Evolutionary conservation across 306 rosid genomes (phyloP).

Genomic region (Citrullus amarus): DNA sequence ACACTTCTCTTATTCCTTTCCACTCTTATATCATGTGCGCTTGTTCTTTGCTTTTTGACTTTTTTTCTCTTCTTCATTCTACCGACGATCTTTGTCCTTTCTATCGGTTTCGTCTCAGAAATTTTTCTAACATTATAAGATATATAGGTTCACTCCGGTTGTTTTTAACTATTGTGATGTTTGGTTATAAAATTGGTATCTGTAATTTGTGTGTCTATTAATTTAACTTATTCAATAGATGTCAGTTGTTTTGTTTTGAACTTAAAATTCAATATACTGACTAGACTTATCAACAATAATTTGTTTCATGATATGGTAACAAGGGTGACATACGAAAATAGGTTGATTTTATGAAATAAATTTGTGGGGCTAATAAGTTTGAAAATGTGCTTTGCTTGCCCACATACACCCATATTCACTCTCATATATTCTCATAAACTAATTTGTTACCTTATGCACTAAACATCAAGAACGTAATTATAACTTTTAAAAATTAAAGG

Average conservation of each 20-base stretch:
- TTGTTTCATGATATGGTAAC: neutral
- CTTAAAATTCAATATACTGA: no score
- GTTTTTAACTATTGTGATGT: no score
- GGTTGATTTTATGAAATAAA: neutral
- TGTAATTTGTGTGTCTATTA: neutral
- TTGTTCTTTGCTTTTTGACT: neutral
- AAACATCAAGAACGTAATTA: no score
- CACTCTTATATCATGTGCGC: neutral
- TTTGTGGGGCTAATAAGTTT: neutral
- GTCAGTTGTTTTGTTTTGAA: neutral
- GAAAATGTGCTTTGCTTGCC: neutral
- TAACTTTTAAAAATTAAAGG: no score
- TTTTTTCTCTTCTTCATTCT: neutral
- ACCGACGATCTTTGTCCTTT: neutral
- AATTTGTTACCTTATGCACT: no score
- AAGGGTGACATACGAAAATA: neutral
- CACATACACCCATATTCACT: neutral
- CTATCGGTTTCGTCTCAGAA: accelerated
- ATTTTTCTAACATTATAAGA: no score
- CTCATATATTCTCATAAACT: neutral
- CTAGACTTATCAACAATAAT: neutral
- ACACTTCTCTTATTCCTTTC: neutral
- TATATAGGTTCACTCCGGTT: no score
- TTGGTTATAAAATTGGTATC: no score
- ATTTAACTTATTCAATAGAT: neutral